A percentile compares a stretch with the other conserved stretches of the same genome.
Evolutionary conservation across 352 stramenopile genomes (phyloP).

Genomic region (Thalassiosira pacifica): DNA sequence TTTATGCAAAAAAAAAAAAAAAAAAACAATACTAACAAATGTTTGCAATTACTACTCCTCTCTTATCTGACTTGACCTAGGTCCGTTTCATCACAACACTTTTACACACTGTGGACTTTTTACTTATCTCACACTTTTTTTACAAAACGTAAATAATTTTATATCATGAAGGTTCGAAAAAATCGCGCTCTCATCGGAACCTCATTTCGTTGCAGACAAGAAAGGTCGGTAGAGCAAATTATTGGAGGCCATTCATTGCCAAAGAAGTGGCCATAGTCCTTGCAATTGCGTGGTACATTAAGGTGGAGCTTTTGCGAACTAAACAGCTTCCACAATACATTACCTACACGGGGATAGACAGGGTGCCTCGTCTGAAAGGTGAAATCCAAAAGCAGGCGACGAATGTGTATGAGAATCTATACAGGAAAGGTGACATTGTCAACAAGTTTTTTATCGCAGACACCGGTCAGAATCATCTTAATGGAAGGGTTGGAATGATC

Average conservation of each 20-base stretch:
- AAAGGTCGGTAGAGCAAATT: not conserved
- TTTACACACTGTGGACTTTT: not conserved
- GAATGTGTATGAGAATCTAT: not conserved
- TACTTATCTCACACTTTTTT: not conserved
- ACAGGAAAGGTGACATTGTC: not conserved
- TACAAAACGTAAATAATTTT: not conserved
- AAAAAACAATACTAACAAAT: no score
- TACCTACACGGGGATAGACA: not conserved
- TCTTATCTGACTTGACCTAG: no score
- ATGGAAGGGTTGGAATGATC: not conserved
- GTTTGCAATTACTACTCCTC: no score
- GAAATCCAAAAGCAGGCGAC: not conserved
- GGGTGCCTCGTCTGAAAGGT: not conserved
- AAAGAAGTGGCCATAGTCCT: not conserved
- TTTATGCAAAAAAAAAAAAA: no score
- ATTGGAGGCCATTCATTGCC: not conserved
- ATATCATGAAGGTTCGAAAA: not conserved
- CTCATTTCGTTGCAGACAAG: slow-evolving; percentile 8
- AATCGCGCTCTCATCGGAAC: not conserved
- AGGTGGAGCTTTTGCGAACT: slow-evolving; percentile 12
- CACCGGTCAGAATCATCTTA: not conserved
- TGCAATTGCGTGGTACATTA: not conserved
- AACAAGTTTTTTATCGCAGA: not conserved
- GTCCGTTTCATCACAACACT: not conserved
- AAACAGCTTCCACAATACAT: slow-evolving; percentile 6